phyloP scores from a whole-genome alignment of 2,329 filamentous ascomycete genomes.

The Ceratocystis alfenasii region DNA sequence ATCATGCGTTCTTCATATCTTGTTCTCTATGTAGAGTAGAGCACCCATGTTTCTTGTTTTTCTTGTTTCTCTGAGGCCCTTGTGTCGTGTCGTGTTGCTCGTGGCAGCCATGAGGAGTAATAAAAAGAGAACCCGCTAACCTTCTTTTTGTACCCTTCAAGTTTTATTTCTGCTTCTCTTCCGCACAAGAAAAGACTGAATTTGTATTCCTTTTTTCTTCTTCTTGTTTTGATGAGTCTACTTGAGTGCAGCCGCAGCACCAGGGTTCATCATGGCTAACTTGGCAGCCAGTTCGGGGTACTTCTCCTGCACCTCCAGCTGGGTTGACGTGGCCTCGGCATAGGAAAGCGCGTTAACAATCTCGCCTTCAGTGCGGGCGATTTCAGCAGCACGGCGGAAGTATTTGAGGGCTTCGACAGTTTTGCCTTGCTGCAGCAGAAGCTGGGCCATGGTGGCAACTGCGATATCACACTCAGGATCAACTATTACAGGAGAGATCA shows the following conservation, averaged over 20 bases:
- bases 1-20: slow-evolving; percentile 2
- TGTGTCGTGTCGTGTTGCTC: not conserved
- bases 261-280: slow-evolving; percentile 32
- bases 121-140: not conserved
- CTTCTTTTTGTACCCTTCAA: not conserved
- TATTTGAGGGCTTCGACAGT: slow-evolving; percentile 90
- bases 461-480: slow-evolving; percentile 98
- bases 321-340: slow-evolving; percentile 89
- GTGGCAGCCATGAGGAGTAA: not conserved
- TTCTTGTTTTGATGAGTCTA: not conserved
- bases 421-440: slow-evolving; percentile 94
- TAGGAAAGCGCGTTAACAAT: slow-evolving; percentile 94
- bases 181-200: not conserved
- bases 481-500: slow-evolving; percentile 41
- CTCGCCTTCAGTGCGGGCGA: slow-evolving; percentile 87
- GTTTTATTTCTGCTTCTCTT: not conserved
- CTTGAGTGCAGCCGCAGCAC: slow-evolving; percentile 14
- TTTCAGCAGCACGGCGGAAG: slow-evolving; percentile 90
- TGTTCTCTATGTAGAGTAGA: slow-evolving; percentile 8
- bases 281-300: slow-evolving; percentile 69
- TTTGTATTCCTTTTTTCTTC: not conserved
- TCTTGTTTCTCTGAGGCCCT: not conserved
- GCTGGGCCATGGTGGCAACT: slow-evolving; percentile 95
- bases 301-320: slow-evolving; percentile 82
- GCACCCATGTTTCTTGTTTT: not conserved